Evolutionary conservation across 352 stramenopile genomes (phyloP).

Genomic region (Pythium chondricola): DNA sequence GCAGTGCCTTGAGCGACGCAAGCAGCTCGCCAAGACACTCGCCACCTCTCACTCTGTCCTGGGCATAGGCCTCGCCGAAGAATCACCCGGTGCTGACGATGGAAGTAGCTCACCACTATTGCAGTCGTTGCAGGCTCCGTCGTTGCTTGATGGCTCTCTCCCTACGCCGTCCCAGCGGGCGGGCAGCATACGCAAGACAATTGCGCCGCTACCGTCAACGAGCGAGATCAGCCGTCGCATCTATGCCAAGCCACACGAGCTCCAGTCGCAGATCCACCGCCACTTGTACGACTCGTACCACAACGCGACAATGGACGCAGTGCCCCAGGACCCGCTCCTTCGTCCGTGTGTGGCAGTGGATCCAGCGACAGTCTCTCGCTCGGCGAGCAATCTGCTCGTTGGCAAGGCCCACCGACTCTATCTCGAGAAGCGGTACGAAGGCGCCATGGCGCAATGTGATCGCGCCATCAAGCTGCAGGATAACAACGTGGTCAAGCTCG

Average conservation of each 20-base stretch:
- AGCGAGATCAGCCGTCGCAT: constrained; percentile 58
- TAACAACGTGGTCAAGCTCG: constrained; percentile 60
- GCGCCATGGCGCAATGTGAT: constrained; percentile 48
- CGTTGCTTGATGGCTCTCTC: neutral
- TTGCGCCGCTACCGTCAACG: constrained; percentile 46
- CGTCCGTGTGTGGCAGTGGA: constrained; percentile 63
- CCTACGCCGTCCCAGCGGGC: constrained; percentile 7
- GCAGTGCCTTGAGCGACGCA: constrained; percentile 43
- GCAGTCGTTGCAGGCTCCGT: constrained; percentile 1
- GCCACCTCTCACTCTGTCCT: constrained; percentile 53
- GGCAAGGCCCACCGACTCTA: constrained; percentile 54
- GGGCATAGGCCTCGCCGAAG: constrained; percentile 31
- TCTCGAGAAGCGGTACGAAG: constrained; percentile 47
- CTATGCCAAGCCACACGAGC: constrained; percentile 57
- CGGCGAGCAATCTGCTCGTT: constrained; percentile 35
- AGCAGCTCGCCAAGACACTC: constrained; percentile 34
- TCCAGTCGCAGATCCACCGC: constrained; percentile 52
- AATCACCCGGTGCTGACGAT: neutral
- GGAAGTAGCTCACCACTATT: neutral
- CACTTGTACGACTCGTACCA: constrained; percentile 52
- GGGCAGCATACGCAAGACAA: constrained; percentile 30
- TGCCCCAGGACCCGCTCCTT: constrained; percentile 57
- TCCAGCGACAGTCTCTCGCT: constrained; percentile 25
- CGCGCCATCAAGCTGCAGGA: constrained; percentile 38
- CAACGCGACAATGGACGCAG: constrained; percentile 27